Conservation (phyloP, 164 flowering plant species). For the Sedum album region DNA sequence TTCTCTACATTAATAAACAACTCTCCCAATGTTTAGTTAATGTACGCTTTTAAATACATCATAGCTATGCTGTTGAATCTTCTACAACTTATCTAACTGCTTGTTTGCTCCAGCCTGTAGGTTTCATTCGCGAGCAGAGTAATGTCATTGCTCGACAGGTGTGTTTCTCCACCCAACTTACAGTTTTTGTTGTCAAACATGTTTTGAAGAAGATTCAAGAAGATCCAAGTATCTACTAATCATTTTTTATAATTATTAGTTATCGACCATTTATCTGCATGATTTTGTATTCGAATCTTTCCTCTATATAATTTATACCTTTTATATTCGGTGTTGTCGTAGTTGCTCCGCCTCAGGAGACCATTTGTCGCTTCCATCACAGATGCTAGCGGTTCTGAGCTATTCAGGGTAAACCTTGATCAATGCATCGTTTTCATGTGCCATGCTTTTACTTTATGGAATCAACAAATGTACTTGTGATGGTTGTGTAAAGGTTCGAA, state of each 20-base stretch:
- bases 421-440: neutral
- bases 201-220: neutral
- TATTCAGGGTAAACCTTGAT: slow-evolving; percentile 49
- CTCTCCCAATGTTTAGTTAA: neutral
- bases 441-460: neutral
- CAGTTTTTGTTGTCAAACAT: neutral
- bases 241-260: neutral
- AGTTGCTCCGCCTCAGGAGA: slow-evolving; percentile 85
- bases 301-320: neutral
- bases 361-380: slow-evolving; percentile 76
- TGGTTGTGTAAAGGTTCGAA: slow-evolving; percentile 53
- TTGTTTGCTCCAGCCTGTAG: slow-evolving; percentile 64
- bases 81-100: neutral
- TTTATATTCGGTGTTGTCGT: slow-evolving; percentile 8
- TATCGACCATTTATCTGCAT: neutral
- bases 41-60: neutral
- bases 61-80: neutral
- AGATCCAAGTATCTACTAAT: neutral
- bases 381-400: slow-evolving; percentile 74
- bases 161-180: neutral
- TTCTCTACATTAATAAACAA: neutral
- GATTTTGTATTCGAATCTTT: neutral
- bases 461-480: slow-evolving; percentile 4
- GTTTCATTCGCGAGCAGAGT: slow-evolving; percentile 88
- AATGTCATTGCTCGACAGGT: slow-evolving; percentile 80